These are phyloP conservation scores for Trichoderma sp. DNA, from an alignment of 2,329 filamentous ascomycete species.

Conservation along the genomic window DNA sequence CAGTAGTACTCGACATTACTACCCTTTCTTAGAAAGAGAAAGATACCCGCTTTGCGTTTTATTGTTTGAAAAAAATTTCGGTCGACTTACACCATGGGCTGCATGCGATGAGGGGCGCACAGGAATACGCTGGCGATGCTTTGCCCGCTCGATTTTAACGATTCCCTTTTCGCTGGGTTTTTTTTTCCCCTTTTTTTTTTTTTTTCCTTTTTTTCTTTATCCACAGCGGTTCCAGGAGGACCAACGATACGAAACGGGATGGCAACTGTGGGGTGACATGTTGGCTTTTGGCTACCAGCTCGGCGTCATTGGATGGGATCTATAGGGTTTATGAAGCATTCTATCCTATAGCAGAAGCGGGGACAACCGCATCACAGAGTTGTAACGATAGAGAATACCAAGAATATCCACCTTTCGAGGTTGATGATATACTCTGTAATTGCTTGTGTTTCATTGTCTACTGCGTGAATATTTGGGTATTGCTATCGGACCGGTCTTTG, in stretches of 20 bases:
- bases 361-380: background rate
- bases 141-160: background rate
- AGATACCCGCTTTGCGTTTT: background rate
- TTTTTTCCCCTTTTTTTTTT: background rate
- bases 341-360: slow-evolving; percentile 3
- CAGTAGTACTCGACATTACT: slow-evolving; percentile 3
- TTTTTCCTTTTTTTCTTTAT: background rate
- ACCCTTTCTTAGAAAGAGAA: background rate
- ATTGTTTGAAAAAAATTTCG: background rate
- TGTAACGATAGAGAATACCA: slow-evolving; percentile 16
- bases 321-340: slow-evolving; percentile 16
- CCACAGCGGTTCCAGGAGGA: slow-evolving; percentile 7
- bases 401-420: slow-evolving; percentile 1
- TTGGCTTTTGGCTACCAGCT: slow-evolving; percentile 15
- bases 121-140: slow-evolving; percentile 10
- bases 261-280: background rate
- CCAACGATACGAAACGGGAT: slow-evolving; percentile 1
- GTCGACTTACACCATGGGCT: background rate
- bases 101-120: background rate
- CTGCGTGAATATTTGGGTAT: no score
- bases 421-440: slow-evolving; percentile 1
- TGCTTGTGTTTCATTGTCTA: background rate
- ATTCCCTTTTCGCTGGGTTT: background rate
- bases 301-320: slow-evolving; percentile 4
- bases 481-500: background rate